Conservation (phyloP, 768 basidiomycete species). For the Mycena belliarum region DNA sequence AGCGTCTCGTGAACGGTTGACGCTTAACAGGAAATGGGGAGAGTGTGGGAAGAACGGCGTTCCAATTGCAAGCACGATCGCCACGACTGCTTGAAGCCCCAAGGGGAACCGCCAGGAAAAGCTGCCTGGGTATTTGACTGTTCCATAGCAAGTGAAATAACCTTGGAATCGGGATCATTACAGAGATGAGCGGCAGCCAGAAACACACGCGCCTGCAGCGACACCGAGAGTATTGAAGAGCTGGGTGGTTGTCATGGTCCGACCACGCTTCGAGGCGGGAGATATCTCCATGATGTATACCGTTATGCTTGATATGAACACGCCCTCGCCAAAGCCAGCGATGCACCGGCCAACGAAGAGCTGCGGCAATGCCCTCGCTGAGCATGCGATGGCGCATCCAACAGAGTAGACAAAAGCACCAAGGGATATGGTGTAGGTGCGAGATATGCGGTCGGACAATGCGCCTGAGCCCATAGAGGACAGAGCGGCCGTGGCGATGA, state of each 20-base stretch:
- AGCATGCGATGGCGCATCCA: slow-evolving; percentile 41
- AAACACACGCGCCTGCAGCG: slow-evolving; percentile 28
- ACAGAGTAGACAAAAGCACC: slow-evolving; percentile 43
- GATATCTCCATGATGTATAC: slow-evolving; percentile 39
- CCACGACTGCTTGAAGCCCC: slow-evolving; percentile 33
- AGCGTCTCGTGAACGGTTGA: slow-evolving; percentile 36
- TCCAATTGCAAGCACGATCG: slow-evolving; percentile 30
- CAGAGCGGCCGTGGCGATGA: slow-evolving; percentile 43
- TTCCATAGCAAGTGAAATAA: slow-evolving; percentile 41
- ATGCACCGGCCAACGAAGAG: slow-evolving; percentile 47
- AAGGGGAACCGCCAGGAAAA: slow-evolving; percentile 42
- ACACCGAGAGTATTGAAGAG: slow-evolving; percentile 46
- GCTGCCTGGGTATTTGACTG: slow-evolving; percentile 29
- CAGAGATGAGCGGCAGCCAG: not conserved
- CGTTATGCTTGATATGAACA: slow-evolving; percentile 39
- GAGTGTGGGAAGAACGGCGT: slow-evolving; percentile 38
- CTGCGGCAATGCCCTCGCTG: slow-evolving; percentile 34
- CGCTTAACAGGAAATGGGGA: slow-evolving; percentile 41
- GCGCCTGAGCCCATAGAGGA: slow-evolving; percentile 42
- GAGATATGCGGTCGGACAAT: slow-evolving; percentile 46
- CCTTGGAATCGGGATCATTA: slow-evolving; percentile 22
- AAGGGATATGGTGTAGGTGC: slow-evolving; percentile 44
- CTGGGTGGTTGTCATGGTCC: slow-evolving; percentile 42
- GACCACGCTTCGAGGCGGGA: slow-evolving; percentile 42
- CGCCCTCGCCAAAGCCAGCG: slow-evolving; percentile 48